These are phyloP conservation scores for Diaporthe eres DNA, from an alignment of 2,329 filamentous ascomycete species.

Conservation along the genomic window DNA sequence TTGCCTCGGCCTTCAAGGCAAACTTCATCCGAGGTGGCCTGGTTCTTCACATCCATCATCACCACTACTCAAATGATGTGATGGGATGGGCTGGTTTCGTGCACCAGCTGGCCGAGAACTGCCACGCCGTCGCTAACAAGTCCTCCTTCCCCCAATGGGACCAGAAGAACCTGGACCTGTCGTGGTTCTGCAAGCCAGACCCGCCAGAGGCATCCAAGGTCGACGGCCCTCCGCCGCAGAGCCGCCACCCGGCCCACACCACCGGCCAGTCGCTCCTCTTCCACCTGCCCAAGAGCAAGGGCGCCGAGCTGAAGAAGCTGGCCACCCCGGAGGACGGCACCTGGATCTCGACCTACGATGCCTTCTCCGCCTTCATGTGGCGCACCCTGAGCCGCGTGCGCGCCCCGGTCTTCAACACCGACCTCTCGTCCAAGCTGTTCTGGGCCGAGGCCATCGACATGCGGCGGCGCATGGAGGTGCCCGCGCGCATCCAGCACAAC, in stretches of 20 bases:
- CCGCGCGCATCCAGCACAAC: constrained; percentile 55
- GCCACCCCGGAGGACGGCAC: constrained; percentile 51
- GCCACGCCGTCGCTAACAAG: constrained; percentile 41
- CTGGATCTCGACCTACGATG: constrained; percentile 63
- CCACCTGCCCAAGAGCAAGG: constrained; percentile 60
- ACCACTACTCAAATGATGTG: constrained; percentile 59
- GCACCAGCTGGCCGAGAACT: constrained; percentile 60
- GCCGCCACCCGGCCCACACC: constrained; percentile 50
- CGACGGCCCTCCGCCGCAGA: constrained; percentile 49
- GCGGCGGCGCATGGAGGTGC: constrained; percentile 52
- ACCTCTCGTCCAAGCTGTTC: constrained; percentile 47
- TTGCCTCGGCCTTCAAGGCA: constrained; percentile 55
- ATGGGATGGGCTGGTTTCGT: constrained; percentile 57
- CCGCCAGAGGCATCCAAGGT: constrained; percentile 49
- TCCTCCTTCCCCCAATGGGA: constrained; percentile 54
- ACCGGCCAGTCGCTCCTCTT: constrained; percentile 52
- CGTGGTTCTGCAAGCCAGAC: constrained; percentile 50
- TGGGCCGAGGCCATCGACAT: constrained; percentile 58
- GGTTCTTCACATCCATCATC: constrained; percentile 57
- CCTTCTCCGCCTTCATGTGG: constrained; percentile 59
- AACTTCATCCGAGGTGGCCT: constrained; percentile 59
- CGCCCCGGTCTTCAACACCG: constrained; percentile 51
- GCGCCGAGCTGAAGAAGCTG: constrained; percentile 54
- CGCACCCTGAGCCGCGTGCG: constrained; percentile 54
- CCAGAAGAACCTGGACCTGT: constrained; percentile 52